These are phyloP conservation scores for Cladosporium cucumerinum DNA, from an alignment of 2,329 filamentous ascomycete species.

Conservation along the genomic window DNA sequence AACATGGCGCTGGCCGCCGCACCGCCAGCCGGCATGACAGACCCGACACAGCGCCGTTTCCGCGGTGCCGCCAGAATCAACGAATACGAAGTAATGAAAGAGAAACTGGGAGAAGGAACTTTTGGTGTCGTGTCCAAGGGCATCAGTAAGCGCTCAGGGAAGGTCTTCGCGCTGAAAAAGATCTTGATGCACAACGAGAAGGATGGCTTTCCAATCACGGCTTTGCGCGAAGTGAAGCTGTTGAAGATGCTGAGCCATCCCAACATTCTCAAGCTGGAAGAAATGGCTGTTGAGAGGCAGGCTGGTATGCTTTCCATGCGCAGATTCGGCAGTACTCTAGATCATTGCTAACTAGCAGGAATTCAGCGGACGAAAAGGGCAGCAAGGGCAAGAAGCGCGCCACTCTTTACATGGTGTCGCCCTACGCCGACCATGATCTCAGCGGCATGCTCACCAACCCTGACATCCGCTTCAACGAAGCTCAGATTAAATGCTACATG, in stretches of 20 bases:
- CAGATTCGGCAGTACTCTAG: neutral
- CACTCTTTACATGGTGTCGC: slow-evolving; percentile 97
- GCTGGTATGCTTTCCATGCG: slow-evolving; percentile 58
- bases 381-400: slow-evolving; percentile 56
- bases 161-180: slow-evolving; percentile 88
- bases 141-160: slow-evolving; percentile 68
- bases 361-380: slow-evolving; percentile 30
- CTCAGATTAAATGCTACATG: slow-evolving; percentile 98
- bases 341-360: neutral
- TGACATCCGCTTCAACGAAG: slow-evolving; percentile 76
- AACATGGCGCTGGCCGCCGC: slow-evolving; percentile 48
- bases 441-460: slow-evolving; percentile 95
- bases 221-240: slow-evolving; percentile 94
- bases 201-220: slow-evolving; percentile 98
- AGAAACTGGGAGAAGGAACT: slow-evolving; percentile 87
- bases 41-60: slow-evolving; percentile 59
- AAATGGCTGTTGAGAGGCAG: slow-evolving; percentile 93
- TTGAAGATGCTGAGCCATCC: slow-evolving; percentile 90
- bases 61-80: slow-evolving; percentile 78
- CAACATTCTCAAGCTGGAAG: slow-evolving; percentile 82
- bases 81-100: slow-evolving; percentile 71
- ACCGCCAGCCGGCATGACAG: slow-evolving; percentile 37
- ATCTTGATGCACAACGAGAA: slow-evolving; percentile 99
- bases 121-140: slow-evolving; percentile 97
- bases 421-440: slow-evolving; percentile 99